Evolutionary conservation across 176 grass and related monocot species (phyloP), one percentile per base, ranked within the genome.

Genomic region (Oryza brachyantha): DNA sequence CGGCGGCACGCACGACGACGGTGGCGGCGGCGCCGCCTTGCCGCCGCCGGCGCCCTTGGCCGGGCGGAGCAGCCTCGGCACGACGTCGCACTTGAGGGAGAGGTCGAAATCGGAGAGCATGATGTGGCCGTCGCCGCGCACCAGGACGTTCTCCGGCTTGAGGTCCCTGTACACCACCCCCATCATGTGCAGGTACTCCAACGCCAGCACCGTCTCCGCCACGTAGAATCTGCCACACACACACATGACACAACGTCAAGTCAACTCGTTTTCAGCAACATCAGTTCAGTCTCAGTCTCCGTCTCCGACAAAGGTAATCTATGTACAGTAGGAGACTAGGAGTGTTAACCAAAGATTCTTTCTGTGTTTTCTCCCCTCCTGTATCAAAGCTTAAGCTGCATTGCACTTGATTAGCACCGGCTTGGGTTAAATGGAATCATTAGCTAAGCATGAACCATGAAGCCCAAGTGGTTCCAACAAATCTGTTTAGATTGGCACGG

Each of bases 131-230:
- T 97, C 94, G 65, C 88, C 70, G 19, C 94, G 77, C 16, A 97
- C 91, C 69, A 97, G 88, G 48, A 97, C 88, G 61, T 97, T 97
- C 84, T 97, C 94, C 70, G 94, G 94, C 77, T 97, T 97, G 21
- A 97, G 84, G 70, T 97, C 94, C 76, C 94, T 19, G 91, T 97
- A 97, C 65, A 97, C 89, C 64, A 97, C 94, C 54, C 94, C 94
- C 94, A 97, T 97, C 94, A 97, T 97, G 86, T 97, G 94, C 79
- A 97, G 84, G 79, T 97, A 97, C 71, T 97, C 94, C 78, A 97
- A 26, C 26, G 91, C 94, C 71, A 97, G 65, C 28, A 97, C 69
- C 61, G 89, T 93, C 88, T 97, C 94, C 36, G 91, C 94, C 63
- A 61, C 91, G 66, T 97, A 97, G 79, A 97, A 97, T 81, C 94